Evolutionary conservation across 495 filamentous ascomycete species (phyloP), one percentile per base, ranked within the genome.

Genomic region (Podospora tetraspora): DNA sequence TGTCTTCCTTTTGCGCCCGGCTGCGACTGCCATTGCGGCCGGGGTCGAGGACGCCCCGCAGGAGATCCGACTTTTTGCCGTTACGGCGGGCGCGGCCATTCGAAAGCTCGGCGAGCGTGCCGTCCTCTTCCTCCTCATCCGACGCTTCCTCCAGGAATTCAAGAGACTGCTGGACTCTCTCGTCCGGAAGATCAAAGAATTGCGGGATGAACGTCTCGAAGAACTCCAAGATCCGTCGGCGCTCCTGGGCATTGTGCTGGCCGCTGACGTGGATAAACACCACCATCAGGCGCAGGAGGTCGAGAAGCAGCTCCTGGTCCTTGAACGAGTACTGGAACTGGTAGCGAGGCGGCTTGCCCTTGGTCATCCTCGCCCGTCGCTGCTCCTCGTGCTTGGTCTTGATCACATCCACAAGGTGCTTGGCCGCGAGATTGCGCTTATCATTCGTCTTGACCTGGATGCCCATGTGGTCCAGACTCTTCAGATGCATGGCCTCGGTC

Each of bases 401-500:
- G 72, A 97, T 92, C 63, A 94, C 88, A 66, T 91, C 90, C 61
- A 92, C 88, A 6, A 98, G 85, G 66, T 90, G 88, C 81, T 97
- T 98, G 0, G 89, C 86, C 58, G 92, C 87, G 65, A 97, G 94
- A 64, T 92, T 89, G 61, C 92, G 92, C 83, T 97, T 97, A 80
- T 98, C 94, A 11, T 84, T 86, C 32, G 83, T 81, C 79, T 94
- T 96, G 70, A 90, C 89, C 43, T 89, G 89, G 68, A 96, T 92
- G 13, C 92, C 91, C 83, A 97, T 94, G 73, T 98, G 96, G 70
- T 99, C 96, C 61, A 99, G 86, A 79, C 93, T 97, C 79, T 90
- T 93, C 83, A 94, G 94, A 79, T 97, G 97, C 75, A 94, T 92
- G 69, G 89, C 85, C 70, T 94, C 89, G 58, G 93, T 97, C 78